Base-by-base conservation (phyloP, 371 early-diverging fungal species). In the Rhizopus microsporus region DNA sequence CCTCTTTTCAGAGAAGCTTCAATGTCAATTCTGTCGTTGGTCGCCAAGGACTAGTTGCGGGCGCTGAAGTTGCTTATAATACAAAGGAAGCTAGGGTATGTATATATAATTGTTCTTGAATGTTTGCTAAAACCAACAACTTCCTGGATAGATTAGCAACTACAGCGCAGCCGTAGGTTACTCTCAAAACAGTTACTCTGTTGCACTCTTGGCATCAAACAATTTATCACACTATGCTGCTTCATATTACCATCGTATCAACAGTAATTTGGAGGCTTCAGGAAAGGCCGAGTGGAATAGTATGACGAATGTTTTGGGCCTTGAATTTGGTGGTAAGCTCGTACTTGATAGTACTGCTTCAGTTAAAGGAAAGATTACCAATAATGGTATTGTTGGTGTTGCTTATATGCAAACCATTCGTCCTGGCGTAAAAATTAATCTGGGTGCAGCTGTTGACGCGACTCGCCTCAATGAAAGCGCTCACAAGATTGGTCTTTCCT, bases 211-310 rank as follows among this genome's bases (percentile, higher is more conserved):
- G 67, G 91, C 93, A 63, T 68, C 69, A 67, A 81, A 96, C 66
- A 88, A 95, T 1, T 98, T 98, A 71, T 89, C 93, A 12, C 83
- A 95, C 4, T 99, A 99, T 67, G 99, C 99, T 75, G 83, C 90
- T 31, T 90, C 93, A 52, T 89, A 88, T 34, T 96, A 96, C 67
- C 89, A 92, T 9, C 88, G 96, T 31, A 88, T 98, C 15, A 77
- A 80, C 74, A 59, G 81, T 66, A 87, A 86, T 53, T 80, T 93
- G 65, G 95, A 97, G 82, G 93, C 92, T 57, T 96, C 93, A 67
- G 92, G 87, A 64, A 88, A 89, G 72, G 94, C 95, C 57, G 77
- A 86, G 61, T 95, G 92, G 88, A 91, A 94, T 81, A 80, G 85
- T 71, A 70, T 88, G 67, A 23, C 23, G 78, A 75, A 70, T 59